A percentile compares a stretch with the other conserved stretches of the same genome.
These are phyloP conservation scores for Macaranga tanarius DNA, from an alignment of 441 rosid genomes.

Conservation along the genomic window DNA sequence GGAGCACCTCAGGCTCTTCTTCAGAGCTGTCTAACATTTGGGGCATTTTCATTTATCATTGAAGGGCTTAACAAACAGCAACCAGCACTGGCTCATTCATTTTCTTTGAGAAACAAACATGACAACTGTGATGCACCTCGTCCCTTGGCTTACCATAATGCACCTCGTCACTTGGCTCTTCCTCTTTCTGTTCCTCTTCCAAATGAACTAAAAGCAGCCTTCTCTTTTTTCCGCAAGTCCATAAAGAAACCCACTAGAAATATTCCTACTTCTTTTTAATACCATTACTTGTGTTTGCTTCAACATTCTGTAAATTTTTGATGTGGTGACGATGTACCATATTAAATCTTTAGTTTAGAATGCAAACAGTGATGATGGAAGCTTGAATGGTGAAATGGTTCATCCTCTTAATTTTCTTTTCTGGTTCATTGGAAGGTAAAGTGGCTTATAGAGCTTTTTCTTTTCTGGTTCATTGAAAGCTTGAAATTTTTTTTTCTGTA, in stretches of 20 bases:
- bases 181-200: constrained; percentile 66
- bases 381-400: constrained; percentile 4
- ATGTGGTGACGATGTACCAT: constrained; percentile 13
- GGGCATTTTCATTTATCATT: constrained; percentile 74
- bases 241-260: constrained; percentile 39
- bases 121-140: constrained; percentile 22
- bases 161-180: constrained; percentile 42
- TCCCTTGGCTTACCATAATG: constrained; percentile 33
- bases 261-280: constrained; percentile 36
- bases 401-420: neutral
- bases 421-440: too few species aligned
- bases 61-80: constrained; percentile 84
- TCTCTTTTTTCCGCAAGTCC: constrained; percentile 67
- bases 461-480: too few species aligned
- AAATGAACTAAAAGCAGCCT: constrained; percentile 63
- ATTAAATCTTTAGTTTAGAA: constrained; percentile 29
- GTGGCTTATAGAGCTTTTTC: too few species aligned
- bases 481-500: too few species aligned
- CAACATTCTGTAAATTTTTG: constrained; percentile 15
- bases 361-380: constrained; percentile 14
- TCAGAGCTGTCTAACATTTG: constrained; percentile 79
- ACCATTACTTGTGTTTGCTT: neutral
- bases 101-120: constrained; percentile 32
- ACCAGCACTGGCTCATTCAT: constrained; percentile 73
- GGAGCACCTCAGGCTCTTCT: constrained; percentile 83